Conservation (phyloP, 1,284 basidiomycete species). For the Ustilago nuda region DNA sequence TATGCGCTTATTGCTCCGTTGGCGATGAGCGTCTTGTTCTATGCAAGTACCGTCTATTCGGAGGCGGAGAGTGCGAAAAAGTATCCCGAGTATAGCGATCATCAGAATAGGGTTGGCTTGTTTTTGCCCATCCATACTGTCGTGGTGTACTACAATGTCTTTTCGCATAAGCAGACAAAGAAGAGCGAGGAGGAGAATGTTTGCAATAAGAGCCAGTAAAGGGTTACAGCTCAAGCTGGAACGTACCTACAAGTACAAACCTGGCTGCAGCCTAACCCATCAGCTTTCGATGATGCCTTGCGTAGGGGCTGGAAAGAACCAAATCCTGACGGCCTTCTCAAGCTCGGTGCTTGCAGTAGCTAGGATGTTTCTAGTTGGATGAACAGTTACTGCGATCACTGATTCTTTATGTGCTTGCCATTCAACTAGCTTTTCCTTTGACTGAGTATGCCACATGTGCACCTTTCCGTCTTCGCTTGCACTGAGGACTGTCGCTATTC, state of each 20-base stretch:
- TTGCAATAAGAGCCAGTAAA: slow-evolving; percentile 49
- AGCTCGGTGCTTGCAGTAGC: slow-evolving; percentile 59
- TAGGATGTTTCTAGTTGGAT: slow-evolving; percentile 54
- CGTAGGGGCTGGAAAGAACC: slow-evolving; percentile 16
- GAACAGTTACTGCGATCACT: slow-evolving; percentile 42
- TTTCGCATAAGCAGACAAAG: slow-evolving; percentile 42
- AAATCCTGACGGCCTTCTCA: slow-evolving; percentile 55
- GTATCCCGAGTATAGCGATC: slow-evolving; percentile 81
- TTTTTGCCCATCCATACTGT: slow-evolving; percentile 76
- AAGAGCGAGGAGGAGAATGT: slow-evolving; percentile 52
- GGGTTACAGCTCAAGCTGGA: not conserved
- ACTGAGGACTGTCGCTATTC: slow-evolving; percentile 74
- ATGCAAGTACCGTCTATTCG: slow-evolving; percentile 77
- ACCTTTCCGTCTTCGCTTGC: slow-evolving; percentile 91
- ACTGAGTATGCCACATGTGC: slow-evolving; percentile 91
- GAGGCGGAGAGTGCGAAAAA: slow-evolving; percentile 82
- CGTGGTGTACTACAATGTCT: slow-evolving; percentile 64
- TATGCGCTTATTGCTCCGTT: slow-evolving; percentile 58
- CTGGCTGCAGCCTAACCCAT: not conserved
- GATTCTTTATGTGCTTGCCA: slow-evolving; percentile 80
- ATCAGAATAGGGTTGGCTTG: slow-evolving; percentile 84
- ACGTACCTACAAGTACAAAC: slow-evolving; percentile 2
- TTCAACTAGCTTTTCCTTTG: slow-evolving; percentile 78
- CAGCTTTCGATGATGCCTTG: not conserved
- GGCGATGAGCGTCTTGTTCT: slow-evolving; percentile 60